phyloP scores from a whole-genome alignment of 768 basidiomycete species.

The Russula olivacea region DNA sequence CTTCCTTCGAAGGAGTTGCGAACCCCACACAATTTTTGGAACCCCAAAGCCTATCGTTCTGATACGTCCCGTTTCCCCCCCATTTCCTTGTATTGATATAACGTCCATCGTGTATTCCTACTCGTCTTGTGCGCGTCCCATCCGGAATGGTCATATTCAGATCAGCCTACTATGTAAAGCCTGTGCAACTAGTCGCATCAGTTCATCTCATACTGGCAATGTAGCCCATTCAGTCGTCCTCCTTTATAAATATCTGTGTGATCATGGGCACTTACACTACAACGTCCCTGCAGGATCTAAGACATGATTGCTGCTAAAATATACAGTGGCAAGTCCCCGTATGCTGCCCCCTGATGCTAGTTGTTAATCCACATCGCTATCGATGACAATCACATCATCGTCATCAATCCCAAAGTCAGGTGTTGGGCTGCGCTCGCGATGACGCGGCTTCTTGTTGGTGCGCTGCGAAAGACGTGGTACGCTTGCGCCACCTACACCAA shows the following conservation, averaged over 20 bases:
- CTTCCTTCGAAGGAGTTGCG: too few relatives aligned
- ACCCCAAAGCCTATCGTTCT: too few relatives aligned
- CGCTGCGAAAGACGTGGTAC: constrained; percentile 42
- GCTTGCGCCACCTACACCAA: constrained; percentile 52
- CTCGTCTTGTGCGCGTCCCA: too few relatives aligned
- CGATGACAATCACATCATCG: constrained; percentile 78
- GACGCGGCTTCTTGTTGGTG: constrained; percentile 31
- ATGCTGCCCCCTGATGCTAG: neutral
- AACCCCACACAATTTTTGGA: too few relatives aligned
- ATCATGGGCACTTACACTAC: constrained; percentile 3
- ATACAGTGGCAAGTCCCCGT: neutral
- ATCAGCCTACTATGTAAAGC: too few relatives aligned
- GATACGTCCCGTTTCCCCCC: too few relatives aligned
- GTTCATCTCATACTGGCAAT: too few relatives aligned
- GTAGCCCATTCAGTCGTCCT: too few relatives aligned
- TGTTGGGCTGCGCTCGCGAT: constrained; percentile 49
- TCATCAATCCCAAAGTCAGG: constrained; percentile 83
- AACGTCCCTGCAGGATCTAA: constrained; percentile 7
- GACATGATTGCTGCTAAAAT: constrained; percentile 8
- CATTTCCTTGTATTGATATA: too few relatives aligned
- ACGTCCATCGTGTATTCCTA: too few relatives aligned
- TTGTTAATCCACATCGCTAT: constrained; percentile 49
- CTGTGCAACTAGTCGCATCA: too few relatives aligned
- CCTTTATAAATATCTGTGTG: neutral
- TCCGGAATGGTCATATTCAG: too few relatives aligned